Evolutionary conservation across 2,329 filamentous ascomycete genomes (phyloP).

Genomic region (Diaporthe australafricana): DNA sequence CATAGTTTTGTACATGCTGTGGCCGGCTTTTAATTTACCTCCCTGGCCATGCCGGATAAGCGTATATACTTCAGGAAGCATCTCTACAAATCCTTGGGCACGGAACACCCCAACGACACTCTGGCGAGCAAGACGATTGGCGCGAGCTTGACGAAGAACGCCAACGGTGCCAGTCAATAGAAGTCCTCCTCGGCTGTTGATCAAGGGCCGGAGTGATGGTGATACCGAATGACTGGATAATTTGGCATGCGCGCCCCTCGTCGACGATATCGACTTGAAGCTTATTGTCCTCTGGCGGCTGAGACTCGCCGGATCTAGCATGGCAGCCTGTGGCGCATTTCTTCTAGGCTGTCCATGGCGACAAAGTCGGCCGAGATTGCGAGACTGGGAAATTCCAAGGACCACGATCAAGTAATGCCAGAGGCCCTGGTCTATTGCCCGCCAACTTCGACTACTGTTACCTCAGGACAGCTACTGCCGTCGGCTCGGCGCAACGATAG

Average conservation of each 20-base stretch:
- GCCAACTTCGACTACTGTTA: background rate
- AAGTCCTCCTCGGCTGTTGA: background rate
- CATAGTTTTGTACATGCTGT: background rate
- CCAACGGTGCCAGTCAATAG: background rate
- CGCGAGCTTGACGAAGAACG: slow-evolving; percentile 10
- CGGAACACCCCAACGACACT: slow-evolving; percentile 1
- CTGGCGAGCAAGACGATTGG: slow-evolving; percentile 12
- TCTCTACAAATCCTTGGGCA: background rate
- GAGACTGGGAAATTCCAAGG: slow-evolving; percentile 9
- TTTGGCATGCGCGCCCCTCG: background rate
- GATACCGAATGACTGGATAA: background rate
- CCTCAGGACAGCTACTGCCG: background rate
- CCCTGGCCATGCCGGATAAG: slow-evolving; percentile 3
- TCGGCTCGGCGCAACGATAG: slow-evolving; percentile 21
- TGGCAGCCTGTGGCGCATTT: background rate
- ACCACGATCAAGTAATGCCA: background rate
- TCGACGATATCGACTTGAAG: slow-evolving; percentile 1
- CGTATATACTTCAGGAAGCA: background rate
- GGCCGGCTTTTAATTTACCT: background rate
- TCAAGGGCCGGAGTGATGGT: slow-evolving; percentile 23
- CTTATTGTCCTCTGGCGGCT: slow-evolving; percentile 22
- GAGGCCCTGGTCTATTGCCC: background rate
- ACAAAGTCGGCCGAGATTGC: slow-evolving; percentile 25
- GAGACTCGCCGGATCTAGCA: slow-evolving; percentile 24
- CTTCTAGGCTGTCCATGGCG: slow-evolving; percentile 7